These are phyloP conservation scores for Vitis hybrid DNA, from an alignment of 177 flowering plant genomes.

Conservation along the genomic window DNA sequence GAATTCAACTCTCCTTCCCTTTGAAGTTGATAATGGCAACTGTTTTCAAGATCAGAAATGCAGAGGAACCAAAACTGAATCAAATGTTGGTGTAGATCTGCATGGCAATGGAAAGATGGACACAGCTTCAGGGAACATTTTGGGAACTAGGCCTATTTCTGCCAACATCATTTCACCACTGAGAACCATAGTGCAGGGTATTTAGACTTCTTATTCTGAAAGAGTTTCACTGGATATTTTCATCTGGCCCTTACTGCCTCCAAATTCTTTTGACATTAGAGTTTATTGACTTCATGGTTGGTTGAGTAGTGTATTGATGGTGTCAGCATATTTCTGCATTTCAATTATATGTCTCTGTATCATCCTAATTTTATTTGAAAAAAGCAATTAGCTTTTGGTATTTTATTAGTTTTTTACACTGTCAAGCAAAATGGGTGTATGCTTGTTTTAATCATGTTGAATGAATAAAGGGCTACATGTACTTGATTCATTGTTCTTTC, in stretches of 20 bases:
- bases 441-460: neutral
- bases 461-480: neutral
- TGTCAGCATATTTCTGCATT: slow-evolving; percentile 2
- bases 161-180: slow-evolving; percentile 25
- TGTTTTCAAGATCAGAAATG: slow-evolving; percentile 22
- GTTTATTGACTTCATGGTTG: too few relatives aligned
- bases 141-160: slow-evolving; percentile 25
- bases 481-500: slow-evolving; percentile 11
- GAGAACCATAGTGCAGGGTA: slow-evolving; percentile 43
- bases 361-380: neutral
- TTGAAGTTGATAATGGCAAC: slow-evolving; percentile 20
- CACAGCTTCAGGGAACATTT: slow-evolving; percentile 15
- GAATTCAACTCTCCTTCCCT: slow-evolving; percentile 22
- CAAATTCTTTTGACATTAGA: neutral
- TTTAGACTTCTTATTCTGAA: slow-evolving; percentile 10
- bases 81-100: slow-evolving; percentile 19
- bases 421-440: neutral
- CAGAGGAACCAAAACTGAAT: slow-evolving; percentile 23
- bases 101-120: slow-evolving; percentile 28
- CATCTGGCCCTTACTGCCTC: neutral
- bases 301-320: neutral
- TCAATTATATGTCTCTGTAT: neutral
- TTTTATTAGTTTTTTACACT: neutral
- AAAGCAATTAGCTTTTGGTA: neutral
- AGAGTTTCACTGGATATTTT: neutral